Evolutionary conservation across 1,284 basidiomycete genomes (phyloP).

Genomic region (Leccinum variabile): DNA sequence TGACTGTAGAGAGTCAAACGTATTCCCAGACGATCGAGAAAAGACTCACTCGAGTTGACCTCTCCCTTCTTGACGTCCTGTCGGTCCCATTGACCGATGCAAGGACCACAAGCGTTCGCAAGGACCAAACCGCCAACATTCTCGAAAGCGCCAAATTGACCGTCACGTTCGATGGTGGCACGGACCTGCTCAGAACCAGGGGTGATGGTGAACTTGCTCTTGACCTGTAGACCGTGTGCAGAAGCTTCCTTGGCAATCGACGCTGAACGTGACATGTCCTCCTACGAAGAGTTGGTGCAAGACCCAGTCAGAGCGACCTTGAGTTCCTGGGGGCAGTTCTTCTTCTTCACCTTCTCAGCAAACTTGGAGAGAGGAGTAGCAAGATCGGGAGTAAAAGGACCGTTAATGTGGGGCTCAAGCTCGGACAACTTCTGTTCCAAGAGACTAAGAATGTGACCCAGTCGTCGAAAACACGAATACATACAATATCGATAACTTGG

Average conservation of each 20-base stretch:
- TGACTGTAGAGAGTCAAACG: conserved; percentile 54
- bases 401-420: conserved; percentile 99
- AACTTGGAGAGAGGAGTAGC: conserved; percentile 97
- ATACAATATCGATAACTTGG: conserved; percentile 86
- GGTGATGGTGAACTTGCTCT: conserved; percentile 96
- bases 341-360: conserved; percentile 88
- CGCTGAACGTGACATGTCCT: conserved; percentile 98
- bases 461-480: conserved; percentile 29
- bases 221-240: conserved; percentile 83
- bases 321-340: conserved; percentile 96
- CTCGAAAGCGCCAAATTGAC: conserved; percentile 88
- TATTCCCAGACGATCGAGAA: background rate
- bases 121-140: conserved; percentile 89
- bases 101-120: conserved; percentile 98
- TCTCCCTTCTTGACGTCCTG: conserved; percentile 96
- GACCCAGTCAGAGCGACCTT: conserved; percentile 98
- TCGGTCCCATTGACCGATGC: conserved; percentile 99
- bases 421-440: conserved; percentile 79
- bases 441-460: conserved; percentile 1
- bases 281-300: conserved; percentile 99
- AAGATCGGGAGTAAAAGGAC: conserved; percentile 96
- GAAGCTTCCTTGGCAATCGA: conserved; percentile 90
- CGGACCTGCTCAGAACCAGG: conserved; percentile 98
- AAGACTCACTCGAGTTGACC: conserved; percentile 74
- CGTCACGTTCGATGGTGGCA: conserved; percentile 96